These are phyloP conservation scores for Chionographis japonica DNA, from an alignment of 106 monocot species.

Conservation along the genomic window DNA sequence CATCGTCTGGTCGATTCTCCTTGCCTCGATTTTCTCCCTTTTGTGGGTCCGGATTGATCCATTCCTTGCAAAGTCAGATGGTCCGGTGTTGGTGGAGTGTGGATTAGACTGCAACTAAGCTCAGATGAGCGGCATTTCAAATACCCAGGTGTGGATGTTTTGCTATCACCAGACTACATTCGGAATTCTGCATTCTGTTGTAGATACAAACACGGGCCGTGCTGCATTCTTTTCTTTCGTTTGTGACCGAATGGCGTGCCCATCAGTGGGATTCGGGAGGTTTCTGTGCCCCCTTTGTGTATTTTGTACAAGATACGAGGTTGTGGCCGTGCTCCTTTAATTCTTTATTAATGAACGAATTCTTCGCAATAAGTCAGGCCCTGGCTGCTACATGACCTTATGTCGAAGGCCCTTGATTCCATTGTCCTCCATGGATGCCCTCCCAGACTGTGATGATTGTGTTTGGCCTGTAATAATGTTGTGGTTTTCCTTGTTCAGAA, in stretches of 20 bases:
- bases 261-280: slow-evolving; percentile 1
- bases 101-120: slow-evolving; percentile 68
- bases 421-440: too few species aligned
- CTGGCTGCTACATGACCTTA: too few species aligned
- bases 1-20: slow-evolving; percentile 85
- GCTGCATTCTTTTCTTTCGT: slow-evolving; percentile 1
- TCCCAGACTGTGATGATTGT: too few species aligned
- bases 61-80: slow-evolving; percentile 62
- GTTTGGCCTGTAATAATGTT: too few species aligned
- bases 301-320: slow-evolving; percentile 5
- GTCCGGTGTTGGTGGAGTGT: slow-evolving; percentile 70
- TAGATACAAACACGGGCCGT: slow-evolving; percentile 11
- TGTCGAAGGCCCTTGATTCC: too few species aligned
- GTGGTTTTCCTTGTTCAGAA: too few species aligned
- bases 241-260: background rate
- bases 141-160: background rate
- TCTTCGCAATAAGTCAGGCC: slow-evolving; percentile 17
- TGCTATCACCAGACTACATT: background rate
- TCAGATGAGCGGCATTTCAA: background rate
- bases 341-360: slow-evolving; percentile 22
- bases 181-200: slow-evolving; percentile 5
- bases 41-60: slow-evolving; percentile 78
- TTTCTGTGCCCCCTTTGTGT: background rate
- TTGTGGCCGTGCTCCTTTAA: background rate
- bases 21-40: slow-evolving; percentile 75